These are phyloP conservation scores for Hyphopichia buzzinii DNA, from an alignment of 1,139 yeast species.

Conservation along the genomic window DNA sequence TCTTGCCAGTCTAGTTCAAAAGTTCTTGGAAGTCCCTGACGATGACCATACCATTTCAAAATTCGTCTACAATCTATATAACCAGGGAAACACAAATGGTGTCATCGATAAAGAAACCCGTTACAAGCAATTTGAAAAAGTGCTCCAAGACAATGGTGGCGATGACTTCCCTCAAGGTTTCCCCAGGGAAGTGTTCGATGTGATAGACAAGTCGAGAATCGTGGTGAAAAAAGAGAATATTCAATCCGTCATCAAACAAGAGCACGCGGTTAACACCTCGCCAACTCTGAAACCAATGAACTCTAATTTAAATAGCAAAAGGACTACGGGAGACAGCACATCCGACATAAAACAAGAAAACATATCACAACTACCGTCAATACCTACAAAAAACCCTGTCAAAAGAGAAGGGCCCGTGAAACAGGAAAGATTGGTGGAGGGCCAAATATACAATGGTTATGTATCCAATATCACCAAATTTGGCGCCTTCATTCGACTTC, in stretches of 20 bases:
- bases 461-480: conserved; percentile 61
- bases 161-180: conserved; percentile 53
- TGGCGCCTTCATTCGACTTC: conserved; percentile 71
- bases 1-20: conserved; percentile 6
- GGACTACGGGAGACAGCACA: neutral
- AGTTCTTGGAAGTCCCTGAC: conserved; percentile 14
- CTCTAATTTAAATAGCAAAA: neutral
- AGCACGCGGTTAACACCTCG: conserved; percentile 1
- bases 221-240: conserved; percentile 8
- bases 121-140: conserved; percentile 36
- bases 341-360: neutral
- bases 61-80: conserved; percentile 52
- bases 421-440: conserved; percentile 22
- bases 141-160: conserved; percentile 59
- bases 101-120: conserved; percentile 9
- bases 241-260: conserved; percentile 4
- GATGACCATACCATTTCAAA: conserved; percentile 54
- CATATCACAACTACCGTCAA: too few relatives aligned
- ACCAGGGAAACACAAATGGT: conserved; percentile 23
- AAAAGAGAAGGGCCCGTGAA: neutral
- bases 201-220: conserved; percentile 18
- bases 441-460: conserved; percentile 55
- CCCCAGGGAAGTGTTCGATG: conserved; percentile 33
- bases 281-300: neutral
- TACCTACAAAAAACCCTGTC: neutral